Evolutionary conservation across 345 rosid genomes (phyloP).

Genomic region (Passiflora organensis): DNA sequence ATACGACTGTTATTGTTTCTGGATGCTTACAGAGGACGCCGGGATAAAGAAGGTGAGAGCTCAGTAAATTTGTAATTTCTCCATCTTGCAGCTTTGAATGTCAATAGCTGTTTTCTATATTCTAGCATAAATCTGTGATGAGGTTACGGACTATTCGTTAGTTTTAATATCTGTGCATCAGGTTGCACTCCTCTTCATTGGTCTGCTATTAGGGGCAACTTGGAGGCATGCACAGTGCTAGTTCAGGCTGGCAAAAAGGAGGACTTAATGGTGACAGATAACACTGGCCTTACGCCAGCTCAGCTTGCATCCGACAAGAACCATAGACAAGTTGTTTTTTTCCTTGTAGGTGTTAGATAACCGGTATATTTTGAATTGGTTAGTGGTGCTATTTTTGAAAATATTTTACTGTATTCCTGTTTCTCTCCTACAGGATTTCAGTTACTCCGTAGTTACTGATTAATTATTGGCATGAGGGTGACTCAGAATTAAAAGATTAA

Average conservation of each 20-base stretch:
- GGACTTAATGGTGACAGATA: constrained; percentile 81
- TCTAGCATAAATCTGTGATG: not conserved
- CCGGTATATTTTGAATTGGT: constrained; percentile 25
- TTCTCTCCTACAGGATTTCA: constrained; percentile 1
- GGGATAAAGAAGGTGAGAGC: constrained; percentile 82
- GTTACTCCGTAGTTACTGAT: constrained; percentile 2
- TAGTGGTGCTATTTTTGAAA: constrained; percentile 19
- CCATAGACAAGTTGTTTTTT: constrained; percentile 98
- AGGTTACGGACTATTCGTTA: not conserved
- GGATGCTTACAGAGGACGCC: constrained; percentile 92
- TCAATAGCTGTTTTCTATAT: too few relatives aligned
- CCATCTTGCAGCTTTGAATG: too few relatives aligned
- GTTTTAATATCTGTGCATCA: constrained; percentile 24
- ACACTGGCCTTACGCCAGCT: constrained; percentile 92
- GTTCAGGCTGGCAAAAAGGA: constrained; percentile 99
- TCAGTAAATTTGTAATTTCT: not conserved
- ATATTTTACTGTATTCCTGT: constrained; percentile 5
- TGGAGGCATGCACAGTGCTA: constrained; percentile 97
- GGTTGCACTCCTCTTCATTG: constrained; percentile 98
- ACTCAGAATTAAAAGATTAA: not conserved
- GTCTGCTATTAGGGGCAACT: constrained; percentile 98
- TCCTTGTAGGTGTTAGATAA: constrained; percentile 80
- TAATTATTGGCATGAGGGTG: not conserved
- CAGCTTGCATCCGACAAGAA: constrained; percentile 97
- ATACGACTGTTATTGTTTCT: constrained; percentile 88